These are phyloP conservation scores for Penicillium sp. DNA, from an alignment of 2,329 filamentous ascomycete genomes.

Conservation along the genomic window DNA sequence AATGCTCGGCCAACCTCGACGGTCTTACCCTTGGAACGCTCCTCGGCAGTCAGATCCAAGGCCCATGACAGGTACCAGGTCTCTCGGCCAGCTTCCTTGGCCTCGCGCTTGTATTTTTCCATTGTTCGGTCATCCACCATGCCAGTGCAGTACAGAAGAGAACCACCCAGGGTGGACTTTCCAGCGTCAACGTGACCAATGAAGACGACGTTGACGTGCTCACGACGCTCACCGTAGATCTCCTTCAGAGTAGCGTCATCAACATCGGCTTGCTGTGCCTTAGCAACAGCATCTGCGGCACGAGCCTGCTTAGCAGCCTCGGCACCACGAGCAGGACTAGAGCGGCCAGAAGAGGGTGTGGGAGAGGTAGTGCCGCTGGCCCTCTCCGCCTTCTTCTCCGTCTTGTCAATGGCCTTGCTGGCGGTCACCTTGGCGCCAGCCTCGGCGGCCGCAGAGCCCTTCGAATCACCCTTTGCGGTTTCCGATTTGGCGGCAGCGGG, in stretches of 20 bases:
- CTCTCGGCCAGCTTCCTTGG: slow-evolving; percentile 93
- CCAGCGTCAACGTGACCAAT: slow-evolving; percentile 98
- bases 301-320: slow-evolving; percentile 61
- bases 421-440: slow-evolving; percentile 80
- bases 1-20: slow-evolving; percentile 95
- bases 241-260: slow-evolving; percentile 86
- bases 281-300: slow-evolving; percentile 78
- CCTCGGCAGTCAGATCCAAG: slow-evolving; percentile 94
- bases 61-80: slow-evolving; percentile 99
- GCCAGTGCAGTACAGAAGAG: slow-evolving; percentile 87
- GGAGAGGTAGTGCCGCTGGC: slow-evolving; percentile 75
- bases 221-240: slow-evolving; percentile 80
- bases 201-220: slow-evolving; percentile 92
- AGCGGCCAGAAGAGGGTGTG: slow-evolving; percentile 74
- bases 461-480: slow-evolving; percentile 51
- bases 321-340: slow-evolving; percentile 65
- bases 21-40: slow-evolving; percentile 94
- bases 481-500: slow-evolving; percentile 41
- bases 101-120: slow-evolving; percentile 97
- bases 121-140: slow-evolving; percentile 99
- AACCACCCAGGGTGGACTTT: slow-evolving; percentile 93
- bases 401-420: slow-evolving; percentile 88
- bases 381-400: slow-evolving; percentile 64
- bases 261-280: slow-evolving; percentile 77
- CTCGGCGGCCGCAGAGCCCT: slow-evolving; percentile 55